These are phyloP conservation scores for Trypethelium eluteriae DNA, from an alignment of 495 filamentous ascomycete species.

Conservation along the genomic window DNA sequence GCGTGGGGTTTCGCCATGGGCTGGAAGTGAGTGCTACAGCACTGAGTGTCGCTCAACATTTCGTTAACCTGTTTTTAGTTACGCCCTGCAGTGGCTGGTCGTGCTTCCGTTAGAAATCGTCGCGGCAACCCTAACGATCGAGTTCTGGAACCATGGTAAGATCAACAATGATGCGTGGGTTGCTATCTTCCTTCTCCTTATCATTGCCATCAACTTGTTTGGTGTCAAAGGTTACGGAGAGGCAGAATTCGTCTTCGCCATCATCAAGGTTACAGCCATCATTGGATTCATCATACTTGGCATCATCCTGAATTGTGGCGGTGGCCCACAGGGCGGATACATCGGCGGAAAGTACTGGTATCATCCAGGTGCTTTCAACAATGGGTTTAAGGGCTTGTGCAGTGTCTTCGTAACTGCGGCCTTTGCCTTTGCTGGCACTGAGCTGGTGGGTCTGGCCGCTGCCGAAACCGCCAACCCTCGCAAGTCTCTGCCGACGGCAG, in stretches of 20 bases:
- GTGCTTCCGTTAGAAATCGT: constrained; percentile 86
- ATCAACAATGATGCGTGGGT: constrained; percentile 73
- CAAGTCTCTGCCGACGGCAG: constrained; percentile 75
- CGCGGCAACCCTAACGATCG: constrained; percentile 78
- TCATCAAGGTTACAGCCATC: constrained; percentile 70
- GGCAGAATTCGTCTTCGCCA: constrained; percentile 37
- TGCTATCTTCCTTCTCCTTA: constrained; percentile 39
- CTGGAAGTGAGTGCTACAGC: constrained; percentile 60
- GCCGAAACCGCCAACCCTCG: constrained; percentile 82
- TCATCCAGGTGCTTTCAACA: constrained; percentile 79
- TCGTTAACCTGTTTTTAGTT: constrained; percentile 40
- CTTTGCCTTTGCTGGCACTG: constrained; percentile 87
- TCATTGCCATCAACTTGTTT: constrained; percentile 36
- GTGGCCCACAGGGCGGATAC: constrained; percentile 65
- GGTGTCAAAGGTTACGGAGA: constrained; percentile 38
- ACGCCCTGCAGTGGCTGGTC: constrained; percentile 88
- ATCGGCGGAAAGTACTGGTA: constrained; percentile 79
- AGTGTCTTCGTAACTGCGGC: constrained; percentile 88
- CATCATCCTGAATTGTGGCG: constrained; percentile 47
- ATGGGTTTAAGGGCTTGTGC: constrained; percentile 92
- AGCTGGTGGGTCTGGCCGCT: constrained; percentile 85
- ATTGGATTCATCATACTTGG: constrained; percentile 41
- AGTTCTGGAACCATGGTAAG: constrained; percentile 62
- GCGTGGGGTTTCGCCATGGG: constrained; percentile 99
- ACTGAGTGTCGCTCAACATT: not conserved